Base-by-base conservation (phyloP, 768 basidiomycete species). In the Serendipita vermifera region DNA sequence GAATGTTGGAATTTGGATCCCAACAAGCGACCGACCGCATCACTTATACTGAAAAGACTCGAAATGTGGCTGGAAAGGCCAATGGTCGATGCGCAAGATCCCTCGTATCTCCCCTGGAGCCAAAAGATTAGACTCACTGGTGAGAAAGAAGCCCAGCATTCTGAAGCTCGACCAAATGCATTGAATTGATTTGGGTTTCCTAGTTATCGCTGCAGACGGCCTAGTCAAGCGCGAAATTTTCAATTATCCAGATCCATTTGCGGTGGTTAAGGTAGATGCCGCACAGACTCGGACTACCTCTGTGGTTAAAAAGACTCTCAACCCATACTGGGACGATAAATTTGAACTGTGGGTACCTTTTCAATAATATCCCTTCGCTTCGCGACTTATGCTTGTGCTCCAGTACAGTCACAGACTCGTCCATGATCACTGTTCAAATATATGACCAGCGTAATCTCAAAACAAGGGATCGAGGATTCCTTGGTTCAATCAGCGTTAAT, bases 391-490 rank as follows among this genome's bases (percentile, higher is more conserved):
- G 55, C 33, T 54, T 58, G 53, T n/a, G 27, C 31, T 9, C 3
- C 61, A 87, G 87, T 61, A 75, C 74, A 59, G 79, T 91, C 61
- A 82, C 78, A 40, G 81, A 79, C 59, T 80, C 81, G 27, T 90
- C 88, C 33, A 75, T 79, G 62, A 76, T 93, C 64, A 75, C 77
- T 22, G 85, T 93, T 41, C 88, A 93, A 71, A 79, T 94, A 58
- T 91, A 92, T 65, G 91, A 94, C 74, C 83, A 89, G 69, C 78
- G 80, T 65, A 89, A 87, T 68, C 91, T 87, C 71, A 89, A 78
- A 71, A 82, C 81, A 67, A 79, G 82, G 62, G 90, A 92, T 66
- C 90, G 91, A 73, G 48, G 72, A 6, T 76, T 73, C 66, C 67
- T 77, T 29, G 76, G 76, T 48, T 71, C 73, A 20, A 72, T 77